Conservation (phyloP, 192 early-diverging fungal species). For the Phlyctochytrium bullatum region DNA sequence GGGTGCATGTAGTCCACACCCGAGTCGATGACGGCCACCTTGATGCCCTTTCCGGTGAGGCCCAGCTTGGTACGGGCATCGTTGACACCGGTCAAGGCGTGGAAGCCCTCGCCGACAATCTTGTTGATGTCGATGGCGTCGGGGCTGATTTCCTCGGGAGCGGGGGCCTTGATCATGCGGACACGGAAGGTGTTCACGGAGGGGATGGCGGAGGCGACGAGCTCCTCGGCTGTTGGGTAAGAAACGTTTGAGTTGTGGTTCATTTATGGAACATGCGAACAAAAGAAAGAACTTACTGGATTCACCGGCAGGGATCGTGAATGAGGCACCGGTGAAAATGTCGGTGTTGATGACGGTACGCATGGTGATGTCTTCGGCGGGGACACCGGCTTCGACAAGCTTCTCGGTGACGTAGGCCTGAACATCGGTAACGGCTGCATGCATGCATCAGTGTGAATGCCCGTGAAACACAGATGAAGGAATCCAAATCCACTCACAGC, state of each 20-base stretch:
- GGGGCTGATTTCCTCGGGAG: not conserved
- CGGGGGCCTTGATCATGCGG: not conserved
- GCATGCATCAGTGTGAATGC: not conserved
- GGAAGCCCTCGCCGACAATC: not conserved
- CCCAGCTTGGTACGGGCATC: slow-evolving; percentile 13
- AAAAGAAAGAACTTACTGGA: not conserved
- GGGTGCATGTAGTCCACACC: slow-evolving; percentile 51
- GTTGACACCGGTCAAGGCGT: slow-evolving; percentile 28
- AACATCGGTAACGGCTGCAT: not conserved
- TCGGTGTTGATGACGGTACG: not conserved
- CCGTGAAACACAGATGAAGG: not conserved
- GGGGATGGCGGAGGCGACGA: not conserved
- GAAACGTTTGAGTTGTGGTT: not conserved
- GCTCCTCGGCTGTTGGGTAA: not conserved
- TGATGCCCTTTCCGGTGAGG: slow-evolving; percentile 39
- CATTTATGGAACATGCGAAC: not conserved
- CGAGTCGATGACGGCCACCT: slow-evolving; percentile 43
- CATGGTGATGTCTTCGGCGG: not conserved
- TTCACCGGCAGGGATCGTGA: not conserved
- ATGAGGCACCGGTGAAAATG: not conserved
- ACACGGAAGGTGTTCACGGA: not conserved
- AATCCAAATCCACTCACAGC: not conserved
- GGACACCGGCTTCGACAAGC: not conserved
- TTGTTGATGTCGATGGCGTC: not conserved
- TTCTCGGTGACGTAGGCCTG: not conserved